A percentile compares a stretch with the other conserved stretches of the same genome.
Conservation (phyloP, 2,329 filamentous ascomycete species). For the Microcera coccophila region DNA sequence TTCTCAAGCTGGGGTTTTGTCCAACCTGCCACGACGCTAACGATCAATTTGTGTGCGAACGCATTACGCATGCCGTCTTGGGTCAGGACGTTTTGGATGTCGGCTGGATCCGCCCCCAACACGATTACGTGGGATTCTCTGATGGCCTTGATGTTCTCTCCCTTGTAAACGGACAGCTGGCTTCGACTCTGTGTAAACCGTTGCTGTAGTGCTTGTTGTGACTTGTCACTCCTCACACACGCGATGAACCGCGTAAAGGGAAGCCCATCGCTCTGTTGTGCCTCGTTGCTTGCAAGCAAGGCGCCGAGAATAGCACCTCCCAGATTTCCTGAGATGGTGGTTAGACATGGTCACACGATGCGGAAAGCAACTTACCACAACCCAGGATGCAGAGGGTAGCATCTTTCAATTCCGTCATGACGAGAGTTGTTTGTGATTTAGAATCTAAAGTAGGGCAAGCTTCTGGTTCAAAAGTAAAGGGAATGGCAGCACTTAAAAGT, state of each 20-base stretch:
- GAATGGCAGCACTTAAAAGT: too few relatives aligned
- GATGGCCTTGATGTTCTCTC: constrained; percentile 33
- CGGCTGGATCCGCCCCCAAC: constrained; percentile 44
- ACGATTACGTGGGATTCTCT: constrained; percentile 39
- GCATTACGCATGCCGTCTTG: constrained; percentile 36
- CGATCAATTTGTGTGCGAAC: constrained; percentile 43
- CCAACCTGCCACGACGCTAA: constrained; percentile 51
- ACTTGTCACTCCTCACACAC: constrained; percentile 29
- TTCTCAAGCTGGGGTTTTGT: constrained; percentile 37
- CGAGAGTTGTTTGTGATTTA: too few relatives aligned
- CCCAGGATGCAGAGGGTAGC: constrained; percentile 25
- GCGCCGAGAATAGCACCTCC: constrained; percentile 29
- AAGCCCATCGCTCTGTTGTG: constrained; percentile 2
- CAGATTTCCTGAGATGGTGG: constrained; percentile 26
- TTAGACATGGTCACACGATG: background rate
- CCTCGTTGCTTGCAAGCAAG: constrained; percentile 11
- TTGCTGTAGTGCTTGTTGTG: constrained; percentile 17
- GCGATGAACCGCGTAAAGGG: constrained; percentile 27
- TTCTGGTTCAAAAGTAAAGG: too few relatives aligned
- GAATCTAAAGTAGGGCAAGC: too few relatives aligned
- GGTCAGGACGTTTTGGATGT: constrained; percentile 37
- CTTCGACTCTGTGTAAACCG: constrained; percentile 16
- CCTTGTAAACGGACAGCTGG: constrained; percentile 25
- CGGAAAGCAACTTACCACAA: constrained; percentile 12
- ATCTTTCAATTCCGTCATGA: constrained; percentile 16